A percentile compares a stretch with the other conserved stretches of the same genome.
Evolutionary conservation across 1,284 basidiomycete species (phyloP).

Genomic region (Trichosporon asahii): DNA sequence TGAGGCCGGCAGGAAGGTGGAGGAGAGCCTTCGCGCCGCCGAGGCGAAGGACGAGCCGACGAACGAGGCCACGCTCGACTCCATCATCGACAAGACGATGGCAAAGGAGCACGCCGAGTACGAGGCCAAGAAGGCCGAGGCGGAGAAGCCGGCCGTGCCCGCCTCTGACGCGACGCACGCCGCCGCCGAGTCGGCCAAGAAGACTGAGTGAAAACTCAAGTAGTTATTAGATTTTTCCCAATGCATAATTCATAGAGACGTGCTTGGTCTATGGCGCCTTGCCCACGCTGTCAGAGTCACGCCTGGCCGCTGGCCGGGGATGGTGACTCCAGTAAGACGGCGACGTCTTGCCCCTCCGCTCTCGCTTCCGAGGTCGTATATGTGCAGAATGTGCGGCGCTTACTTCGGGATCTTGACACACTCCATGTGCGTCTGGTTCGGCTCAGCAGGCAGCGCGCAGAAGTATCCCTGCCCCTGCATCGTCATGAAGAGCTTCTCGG

Average conservation of each 20-base stretch:
- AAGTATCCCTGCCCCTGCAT: constrained; percentile 69
- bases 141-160: background rate
- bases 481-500: constrained; percentile 65
- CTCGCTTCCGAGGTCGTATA: too few species aligned
- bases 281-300: background rate
- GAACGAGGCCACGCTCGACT: constrained; percentile 22
- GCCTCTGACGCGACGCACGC: background rate
- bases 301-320: background rate
- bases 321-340: background rate
- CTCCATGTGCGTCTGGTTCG: constrained; percentile 67
- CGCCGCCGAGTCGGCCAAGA: background rate
- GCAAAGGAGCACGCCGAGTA: constrained; percentile 19
- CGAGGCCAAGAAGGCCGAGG: constrained; percentile 12
- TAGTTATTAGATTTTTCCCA: background rate
- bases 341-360: too few species aligned
- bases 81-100: constrained; percentile 25
- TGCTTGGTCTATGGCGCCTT: background rate
- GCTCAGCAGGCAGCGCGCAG: constrained; percentile 70
- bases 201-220: background rate
- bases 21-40: background rate
- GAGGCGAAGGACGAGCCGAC: background rate
- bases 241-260: constrained; percentile 8
- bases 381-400: background rate
- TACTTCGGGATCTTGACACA: constrained; percentile 50
- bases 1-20: background rate